Evolutionary conservation across 192 early-diverging fungal genomes (phyloP).

Genomic region (Backusella macrospora): DNA sequence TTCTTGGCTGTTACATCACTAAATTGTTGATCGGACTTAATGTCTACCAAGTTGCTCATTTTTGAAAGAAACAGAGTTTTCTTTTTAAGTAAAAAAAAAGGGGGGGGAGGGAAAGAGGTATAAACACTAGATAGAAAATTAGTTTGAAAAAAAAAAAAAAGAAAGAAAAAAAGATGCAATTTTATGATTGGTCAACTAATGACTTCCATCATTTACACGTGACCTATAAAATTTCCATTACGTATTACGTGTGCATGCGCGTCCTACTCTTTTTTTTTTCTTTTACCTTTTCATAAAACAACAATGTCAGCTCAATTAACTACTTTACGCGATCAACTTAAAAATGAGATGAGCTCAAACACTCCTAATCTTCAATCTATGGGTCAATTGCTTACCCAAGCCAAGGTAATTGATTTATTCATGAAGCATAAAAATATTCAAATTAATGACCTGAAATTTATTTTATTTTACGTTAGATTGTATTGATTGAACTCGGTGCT

Average conservation of each 20-base stretch:
- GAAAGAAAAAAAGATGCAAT: background rate
- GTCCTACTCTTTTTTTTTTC: background rate
- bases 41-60: constrained; percentile 47
- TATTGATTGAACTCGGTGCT: constrained; percentile 50
- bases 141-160: background rate
- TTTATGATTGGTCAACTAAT: background rate
- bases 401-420: constrained; percentile 62
- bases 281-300: background rate
- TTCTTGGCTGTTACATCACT: constrained; percentile 30
- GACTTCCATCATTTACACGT: background rate
- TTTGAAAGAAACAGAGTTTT: constrained; percentile 2
- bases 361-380: constrained; percentile 73
- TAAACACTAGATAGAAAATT: no score
- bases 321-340: constrained; percentile 57
- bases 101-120: no score
- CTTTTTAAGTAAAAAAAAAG: background rate
- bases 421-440: background rate
- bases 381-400: constrained; percentile 60
- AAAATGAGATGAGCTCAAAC: constrained; percentile 67
- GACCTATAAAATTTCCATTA: background rate
- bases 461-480: constrained; percentile 43
- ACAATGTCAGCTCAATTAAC: constrained; percentile 38
- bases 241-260: constrained; percentile 13
- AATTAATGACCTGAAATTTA: background rate
- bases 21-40: constrained; percentile 49